Conservation (phyloP, 495 filamentous ascomycete species). For the Hypoxylon cercidicola region DNA sequence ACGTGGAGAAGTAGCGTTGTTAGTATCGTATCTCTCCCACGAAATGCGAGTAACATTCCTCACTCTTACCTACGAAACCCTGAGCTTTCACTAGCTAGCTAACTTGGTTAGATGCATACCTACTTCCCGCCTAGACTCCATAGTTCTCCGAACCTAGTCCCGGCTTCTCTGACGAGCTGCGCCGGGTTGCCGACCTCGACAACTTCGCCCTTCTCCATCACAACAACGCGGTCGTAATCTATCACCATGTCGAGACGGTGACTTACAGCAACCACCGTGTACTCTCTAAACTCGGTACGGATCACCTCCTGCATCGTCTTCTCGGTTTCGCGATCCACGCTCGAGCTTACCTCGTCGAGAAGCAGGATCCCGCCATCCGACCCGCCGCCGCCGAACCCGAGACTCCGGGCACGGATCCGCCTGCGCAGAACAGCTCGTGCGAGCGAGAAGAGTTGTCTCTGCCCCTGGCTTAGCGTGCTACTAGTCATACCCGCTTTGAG, state of each 20-base stretch:
- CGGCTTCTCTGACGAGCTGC: slow-evolving; percentile 42
- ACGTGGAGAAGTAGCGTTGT: slow-evolving; percentile 22
- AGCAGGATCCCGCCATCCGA: slow-evolving; percentile 46
- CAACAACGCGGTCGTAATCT: slow-evolving; percentile 58
- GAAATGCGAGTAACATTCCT: too few species aligned
- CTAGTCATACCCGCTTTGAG: slow-evolving; percentile 62
- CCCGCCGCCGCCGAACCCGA: slow-evolving; percentile 21
- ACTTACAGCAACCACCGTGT: slow-evolving; percentile 60
- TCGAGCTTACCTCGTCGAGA: slow-evolving; percentile 56
- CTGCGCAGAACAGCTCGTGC: slow-evolving; percentile 66
- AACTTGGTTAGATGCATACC: not conserved
- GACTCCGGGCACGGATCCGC: slow-evolving; percentile 36
- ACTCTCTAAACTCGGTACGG: slow-evolving; percentile 52
- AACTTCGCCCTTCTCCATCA: slow-evolving; percentile 56
- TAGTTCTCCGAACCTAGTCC: slow-evolving; percentile 51
- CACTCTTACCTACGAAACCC: too few species aligned
- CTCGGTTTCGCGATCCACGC: slow-evolving; percentile 59
- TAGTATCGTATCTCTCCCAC: too few species aligned
- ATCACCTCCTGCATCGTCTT: slow-evolving; percentile 57
- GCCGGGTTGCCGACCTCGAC: slow-evolving; percentile 55
- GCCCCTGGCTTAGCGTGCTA: slow-evolving; percentile 68
- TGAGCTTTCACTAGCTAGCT: too few species aligned
- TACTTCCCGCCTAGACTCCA: slow-evolving; percentile 26
- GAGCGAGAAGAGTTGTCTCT: slow-evolving; percentile 72
- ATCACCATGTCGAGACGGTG: slow-evolving; percentile 60